Conservation (phyloP, 441 rosid genomes). For the Biscutella laevigata region DNA sequence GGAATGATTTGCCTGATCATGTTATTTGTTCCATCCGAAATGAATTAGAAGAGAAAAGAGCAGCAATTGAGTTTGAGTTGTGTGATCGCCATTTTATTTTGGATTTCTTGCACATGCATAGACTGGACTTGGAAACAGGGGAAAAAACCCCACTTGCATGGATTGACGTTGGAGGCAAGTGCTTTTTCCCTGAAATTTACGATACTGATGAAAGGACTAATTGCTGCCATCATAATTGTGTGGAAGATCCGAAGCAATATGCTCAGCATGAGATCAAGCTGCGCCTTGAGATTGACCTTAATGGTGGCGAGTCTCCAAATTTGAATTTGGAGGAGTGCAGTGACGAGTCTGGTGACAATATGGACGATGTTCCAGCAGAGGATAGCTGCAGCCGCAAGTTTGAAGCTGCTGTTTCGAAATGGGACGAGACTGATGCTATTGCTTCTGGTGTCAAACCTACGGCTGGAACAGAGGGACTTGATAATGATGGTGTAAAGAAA, state of each 20-base stretch:
- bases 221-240: constrained; percentile 30
- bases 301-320: constrained; percentile 41
- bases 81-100: constrained; percentile 43
- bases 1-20: constrained; percentile 62
- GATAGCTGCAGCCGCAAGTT: constrained; percentile 37
- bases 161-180: constrained; percentile 73
- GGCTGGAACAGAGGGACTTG: constrained; percentile 32
- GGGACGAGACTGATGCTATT: constrained; percentile 21
- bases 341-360: constrained; percentile 51
- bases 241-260: constrained; percentile 25
- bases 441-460: constrained; percentile 15
- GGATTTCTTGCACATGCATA: constrained; percentile 80
- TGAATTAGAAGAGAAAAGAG: constrained; percentile 62
- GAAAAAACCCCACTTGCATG: constrained; percentile 66
- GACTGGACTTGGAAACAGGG: constrained; percentile 57
- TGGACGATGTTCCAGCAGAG: constrained; percentile 32
- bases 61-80: constrained; percentile 45
- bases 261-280: constrained; percentile 61
- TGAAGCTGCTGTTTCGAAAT: constrained; percentile 26
- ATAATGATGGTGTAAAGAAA: constrained; percentile 34
- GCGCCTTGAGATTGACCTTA: constrained; percentile 72
- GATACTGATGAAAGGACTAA: constrained; percentile 28
- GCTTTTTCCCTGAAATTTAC: constrained; percentile 70
- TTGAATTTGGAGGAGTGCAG: constrained; percentile 46
- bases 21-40: constrained; percentile 35